phyloP scores from a whole-genome alignment of 169 alveolate species.

The Plasmodium chabaudi region DNA sequence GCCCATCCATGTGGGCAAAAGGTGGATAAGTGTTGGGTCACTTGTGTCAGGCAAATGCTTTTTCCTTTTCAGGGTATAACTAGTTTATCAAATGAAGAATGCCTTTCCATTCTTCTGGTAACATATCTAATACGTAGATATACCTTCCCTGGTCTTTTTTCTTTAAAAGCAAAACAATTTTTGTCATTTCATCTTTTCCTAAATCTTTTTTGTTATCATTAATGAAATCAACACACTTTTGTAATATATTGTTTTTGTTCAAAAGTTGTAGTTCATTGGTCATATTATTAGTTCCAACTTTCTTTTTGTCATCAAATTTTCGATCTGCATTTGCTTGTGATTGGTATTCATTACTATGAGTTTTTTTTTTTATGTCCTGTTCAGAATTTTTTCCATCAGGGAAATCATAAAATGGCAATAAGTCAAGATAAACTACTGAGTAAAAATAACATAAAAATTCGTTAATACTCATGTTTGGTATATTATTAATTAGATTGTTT shows the following conservation, averaged over 20 bases:
- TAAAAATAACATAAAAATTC: slow-evolving; percentile 67
- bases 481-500: slow-evolving; percentile 12
- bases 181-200: slow-evolving; percentile 69
- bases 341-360: neutral
- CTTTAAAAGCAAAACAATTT: slow-evolving; percentile 53
- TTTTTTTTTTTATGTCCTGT: neutral
- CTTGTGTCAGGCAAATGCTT: no score
- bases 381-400: neutral
- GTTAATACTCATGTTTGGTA: slow-evolving; percentile 20
- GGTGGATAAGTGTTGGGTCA: no score
- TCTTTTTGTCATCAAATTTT: neutral
- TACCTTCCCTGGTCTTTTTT: slow-evolving; percentile 36
- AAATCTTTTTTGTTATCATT: slow-evolving; percentile 29
- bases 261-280: neutral
- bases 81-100: slow-evolving; percentile 36
- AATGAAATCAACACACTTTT: slow-evolving; percentile 36
- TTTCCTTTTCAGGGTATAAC: neutral
- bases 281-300: neutral
- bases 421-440: slow-evolving; percentile 43
- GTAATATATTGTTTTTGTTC: slow-evolving; percentile 51
- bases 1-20: neutral
- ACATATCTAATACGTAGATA: slow-evolving; percentile 47
- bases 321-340: neutral
- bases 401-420: slow-evolving; percentile 23
- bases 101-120: slow-evolving; percentile 67